Evolutionary conservation across 1,139 yeast genomes (phyloP).

Genomic region (Pichia sp.): DNA sequence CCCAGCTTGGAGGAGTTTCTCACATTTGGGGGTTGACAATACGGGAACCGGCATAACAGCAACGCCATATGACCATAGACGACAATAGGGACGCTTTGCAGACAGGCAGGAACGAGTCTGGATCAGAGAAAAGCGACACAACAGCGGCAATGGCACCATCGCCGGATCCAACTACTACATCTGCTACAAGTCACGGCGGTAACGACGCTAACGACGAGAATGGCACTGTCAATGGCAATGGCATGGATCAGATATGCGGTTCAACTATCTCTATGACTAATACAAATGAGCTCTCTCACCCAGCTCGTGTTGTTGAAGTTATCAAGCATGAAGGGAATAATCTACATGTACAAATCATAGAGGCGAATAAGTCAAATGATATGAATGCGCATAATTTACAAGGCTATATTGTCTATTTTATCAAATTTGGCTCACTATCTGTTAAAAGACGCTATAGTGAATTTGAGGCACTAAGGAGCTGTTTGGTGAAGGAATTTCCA

Average conservation of each 20-base stretch:
- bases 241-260: no score
- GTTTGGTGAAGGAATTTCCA: constrained; percentile 70
- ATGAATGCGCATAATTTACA: constrained; percentile 39
- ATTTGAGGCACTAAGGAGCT: constrained; percentile 72
- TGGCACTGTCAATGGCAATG: no score
- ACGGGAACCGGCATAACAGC: no score
- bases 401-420: constrained; percentile 75
- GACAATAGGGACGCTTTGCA: no score
- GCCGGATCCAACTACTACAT: neutral
- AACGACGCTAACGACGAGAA: no score
- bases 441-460: constrained; percentile 88
- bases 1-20: no score
- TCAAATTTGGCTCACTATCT: constrained; percentile 51
- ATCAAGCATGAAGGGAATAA: constrained; percentile 24
- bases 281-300: constrained; percentile 20
- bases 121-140: no score
- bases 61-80: no score
- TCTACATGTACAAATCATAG: constrained; percentile 50
- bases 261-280: constrained; percentile 14
- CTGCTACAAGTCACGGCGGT: neutral
- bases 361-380: constrained; percentile 75
- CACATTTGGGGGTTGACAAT: no score
- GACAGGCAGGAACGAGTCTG: no score
- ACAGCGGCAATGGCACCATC: no score
- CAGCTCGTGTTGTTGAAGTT: constrained; percentile 30